These are phyloP conservation scores for Neurospora cerealis DNA, from an alignment of 495 filamentous ascomycete genomes.

Conservation along the genomic window DNA sequence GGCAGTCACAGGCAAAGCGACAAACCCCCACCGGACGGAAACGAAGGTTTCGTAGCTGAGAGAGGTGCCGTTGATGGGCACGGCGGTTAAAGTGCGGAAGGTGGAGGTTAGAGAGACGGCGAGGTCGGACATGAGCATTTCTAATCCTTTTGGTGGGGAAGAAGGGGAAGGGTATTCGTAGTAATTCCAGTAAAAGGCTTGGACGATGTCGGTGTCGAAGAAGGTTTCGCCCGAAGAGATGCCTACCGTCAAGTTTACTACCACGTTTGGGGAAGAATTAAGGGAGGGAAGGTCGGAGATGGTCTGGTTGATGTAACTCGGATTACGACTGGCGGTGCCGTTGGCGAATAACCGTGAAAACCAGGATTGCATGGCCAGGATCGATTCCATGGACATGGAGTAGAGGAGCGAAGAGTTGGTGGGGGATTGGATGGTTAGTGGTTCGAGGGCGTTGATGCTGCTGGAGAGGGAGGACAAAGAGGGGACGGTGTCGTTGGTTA, in stretches of 20 bases:
- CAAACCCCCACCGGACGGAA: constrained; percentile 5
- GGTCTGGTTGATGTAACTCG: constrained; percentile 4
- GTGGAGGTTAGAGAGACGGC: not conserved
- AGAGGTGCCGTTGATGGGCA: constrained; percentile 2
- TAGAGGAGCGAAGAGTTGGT: not conserved
- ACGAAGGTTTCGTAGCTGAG: not conserved
- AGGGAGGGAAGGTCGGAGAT: not conserved
- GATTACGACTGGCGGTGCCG: constrained; percentile 9
- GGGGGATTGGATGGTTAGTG: constrained; percentile 2
- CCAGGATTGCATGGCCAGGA: constrained; percentile 13
- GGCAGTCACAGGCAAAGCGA: not conserved
- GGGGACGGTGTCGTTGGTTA: constrained; percentile 8
- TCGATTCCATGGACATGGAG: constrained; percentile 6
- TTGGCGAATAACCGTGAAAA: constrained; percentile 9
- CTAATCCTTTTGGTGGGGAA: not conserved
- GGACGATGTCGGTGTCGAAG: constrained; percentile 20
- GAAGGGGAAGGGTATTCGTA: constrained; percentile 12
- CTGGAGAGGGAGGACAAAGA: not conserved
- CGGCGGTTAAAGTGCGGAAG: not conserved
- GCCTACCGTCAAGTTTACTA: constrained; percentile 18
- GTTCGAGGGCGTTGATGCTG: not conserved
- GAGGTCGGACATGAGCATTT: constrained; percentile 13
- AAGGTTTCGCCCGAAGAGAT: constrained; percentile 16
- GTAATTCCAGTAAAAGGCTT: constrained; percentile 22
- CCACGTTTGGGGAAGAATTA: not conserved